These are phyloP conservation scores for Leishmania gerbilli DNA, from an alignment of 208 protist genomes.

Conservation along the genomic window DNA sequence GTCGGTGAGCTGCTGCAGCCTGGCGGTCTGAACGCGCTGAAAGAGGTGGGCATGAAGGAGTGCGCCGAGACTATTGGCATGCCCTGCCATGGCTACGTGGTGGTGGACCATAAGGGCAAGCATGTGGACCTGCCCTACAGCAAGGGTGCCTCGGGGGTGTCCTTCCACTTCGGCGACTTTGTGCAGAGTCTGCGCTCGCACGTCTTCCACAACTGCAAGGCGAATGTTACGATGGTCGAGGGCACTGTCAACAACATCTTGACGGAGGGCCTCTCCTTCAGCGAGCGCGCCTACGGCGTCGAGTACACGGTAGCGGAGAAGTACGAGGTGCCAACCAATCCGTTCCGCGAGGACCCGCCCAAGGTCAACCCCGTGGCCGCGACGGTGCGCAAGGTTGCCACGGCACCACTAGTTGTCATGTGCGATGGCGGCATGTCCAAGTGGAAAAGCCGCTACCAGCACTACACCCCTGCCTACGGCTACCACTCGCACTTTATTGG, in stretches of 20 bases:
- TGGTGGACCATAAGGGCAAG: constrained; percentile 69
- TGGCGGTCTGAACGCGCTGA: constrained; percentile 87
- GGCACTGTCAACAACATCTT: constrained; percentile 79
- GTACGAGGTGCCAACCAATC: constrained; percentile 51
- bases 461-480: constrained; percentile 74
- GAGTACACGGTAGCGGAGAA: constrained; percentile 65
- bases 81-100: constrained; percentile 87
- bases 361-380: constrained; percentile 29
- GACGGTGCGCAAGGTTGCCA: constrained; percentile 53
- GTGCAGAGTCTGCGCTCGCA: constrained; percentile 87
- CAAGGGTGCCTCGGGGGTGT: constrained; percentile 50
- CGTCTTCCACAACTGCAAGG: constrained; percentile 64
- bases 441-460: constrained; percentile 86
- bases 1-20: constrained; percentile 97
- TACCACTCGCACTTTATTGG: constrained; percentile 92
- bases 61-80: constrained; percentile 86
- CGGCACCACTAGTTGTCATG: constrained; percentile 90
- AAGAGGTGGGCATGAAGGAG: constrained; percentile 87
- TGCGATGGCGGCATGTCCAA: constrained; percentile 94
- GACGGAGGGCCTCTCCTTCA: constrained; percentile 46
- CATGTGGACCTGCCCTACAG: constrained; percentile 80
- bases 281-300: constrained; percentile 82
- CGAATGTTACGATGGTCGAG: constrained; percentile 86
- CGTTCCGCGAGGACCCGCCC: constrained; percentile 54
- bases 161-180: constrained; percentile 95